phyloP scores from a whole-genome alignment of 2,329 filamentous ascomycete genomes.

The Aspergillus carbonarius region DNA sequence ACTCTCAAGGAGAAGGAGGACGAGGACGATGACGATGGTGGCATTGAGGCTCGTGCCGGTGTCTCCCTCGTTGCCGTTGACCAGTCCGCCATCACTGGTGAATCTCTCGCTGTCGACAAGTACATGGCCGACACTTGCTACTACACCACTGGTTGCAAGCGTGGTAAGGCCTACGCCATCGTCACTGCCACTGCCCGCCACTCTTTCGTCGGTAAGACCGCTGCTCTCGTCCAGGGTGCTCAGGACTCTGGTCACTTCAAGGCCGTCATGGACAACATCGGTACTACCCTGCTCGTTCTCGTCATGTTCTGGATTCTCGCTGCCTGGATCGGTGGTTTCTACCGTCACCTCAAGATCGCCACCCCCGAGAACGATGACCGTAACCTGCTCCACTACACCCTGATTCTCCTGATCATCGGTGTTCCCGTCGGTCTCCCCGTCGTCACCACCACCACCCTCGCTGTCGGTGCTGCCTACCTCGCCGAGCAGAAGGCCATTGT shows the following conservation, averaged over 20 bases:
- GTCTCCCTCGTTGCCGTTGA: conserved; percentile 68
- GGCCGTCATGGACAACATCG: conserved; percentile 80
- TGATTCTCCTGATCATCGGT: conserved; percentile 73
- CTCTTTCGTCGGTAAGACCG: conserved; percentile 76
- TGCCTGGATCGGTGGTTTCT: conserved; percentile 77
- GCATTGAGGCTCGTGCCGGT: conserved; percentile 59
- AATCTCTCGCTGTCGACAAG: conserved; percentile 64
- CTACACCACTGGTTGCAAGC: conserved; percentile 81
- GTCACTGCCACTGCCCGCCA: conserved; percentile 66
- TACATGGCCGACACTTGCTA: conserved; percentile 72
- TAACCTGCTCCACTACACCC: conserved; percentile 67
- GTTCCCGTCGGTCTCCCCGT: conserved; percentile 78
- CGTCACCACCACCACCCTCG: conserved; percentile 74
- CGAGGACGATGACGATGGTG: conserved; percentile 57
- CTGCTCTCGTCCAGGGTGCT: conserved; percentile 70
- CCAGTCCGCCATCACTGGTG: conserved; percentile 78
- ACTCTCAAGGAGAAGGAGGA: conserved; percentile 59
- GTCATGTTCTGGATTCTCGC: conserved; percentile 76
- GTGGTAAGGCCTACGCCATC: conserved; percentile 71
- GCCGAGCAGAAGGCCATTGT: conserved; percentile 77
- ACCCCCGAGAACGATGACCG: conserved; percentile 53
- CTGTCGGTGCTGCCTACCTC: conserved; percentile 74
- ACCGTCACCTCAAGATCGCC: conserved; percentile 64
- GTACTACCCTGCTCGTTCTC: conserved; percentile 69
- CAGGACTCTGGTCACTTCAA: conserved; percentile 78